Base-by-base conservation (phyloP, 2,329 filamentous ascomycete species). In the Alternaria arborescens region DNA sequence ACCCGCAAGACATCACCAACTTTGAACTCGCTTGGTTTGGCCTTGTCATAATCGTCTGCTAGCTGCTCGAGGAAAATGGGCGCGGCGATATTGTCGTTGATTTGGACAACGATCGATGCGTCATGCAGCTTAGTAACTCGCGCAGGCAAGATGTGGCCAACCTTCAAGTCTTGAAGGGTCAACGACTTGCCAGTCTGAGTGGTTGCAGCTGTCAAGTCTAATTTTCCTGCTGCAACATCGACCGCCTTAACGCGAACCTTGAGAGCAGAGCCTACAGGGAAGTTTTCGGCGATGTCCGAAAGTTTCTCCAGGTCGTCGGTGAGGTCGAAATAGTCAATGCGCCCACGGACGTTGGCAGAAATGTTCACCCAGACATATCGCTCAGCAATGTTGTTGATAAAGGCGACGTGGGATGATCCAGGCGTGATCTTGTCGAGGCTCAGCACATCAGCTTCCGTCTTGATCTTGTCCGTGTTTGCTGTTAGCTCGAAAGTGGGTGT, bases 361-460 rank as follows among this genome's bases (percentile, higher is more conserved):
- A 99, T 81, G 73, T 93, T 97, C 46, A 96, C 90, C 94, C 95
- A 98, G 22, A 97, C 84, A 73, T 87, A 91, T 66, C 92, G 89
- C 28, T 91, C 86, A 22, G 87, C 87, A 62, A 94, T 84, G 74
- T 97, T 98, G 83, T 98, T 99, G 75, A 99, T 88, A 73, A 94
- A 98, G 1, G 91, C 94, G 52, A 96, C 79, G 78, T 91, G 88
- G 2, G 85, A 87, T 18, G 90, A 89, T 18, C 91, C 93, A 52
- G 87, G 82, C 70, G 90, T 84, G 63, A 99, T 81, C 61, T 91
- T 87, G 26, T 92, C 88, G 32, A 97, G 82, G 8, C 88, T 88
- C 46, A 97, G 82, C 1, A 89, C 81, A 54, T 88, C 84, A 41
- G 89, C 77, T 60, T 91, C 86, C 58, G 75, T 77, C n/a, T 81